phyloP scores from a whole-genome alignment of 179 eudicot species.

The Heliamphora ciliata region DNA sequence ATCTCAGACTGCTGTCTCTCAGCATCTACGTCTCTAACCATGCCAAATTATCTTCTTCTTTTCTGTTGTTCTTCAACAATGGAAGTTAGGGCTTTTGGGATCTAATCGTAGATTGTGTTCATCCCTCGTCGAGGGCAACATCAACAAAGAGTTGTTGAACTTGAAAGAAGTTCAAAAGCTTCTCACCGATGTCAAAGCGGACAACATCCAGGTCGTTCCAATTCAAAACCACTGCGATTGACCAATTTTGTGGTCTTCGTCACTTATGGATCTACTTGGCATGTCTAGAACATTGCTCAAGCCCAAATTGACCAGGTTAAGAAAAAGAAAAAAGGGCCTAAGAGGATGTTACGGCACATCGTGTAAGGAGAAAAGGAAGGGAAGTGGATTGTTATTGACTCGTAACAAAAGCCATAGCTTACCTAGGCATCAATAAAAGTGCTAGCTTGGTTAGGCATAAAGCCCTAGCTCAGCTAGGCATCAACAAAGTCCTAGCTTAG shows the following conservation, averaged over 20 bases:
- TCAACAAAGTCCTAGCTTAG: no score
- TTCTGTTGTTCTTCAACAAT: slow-evolving; percentile 17
- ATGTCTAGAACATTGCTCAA: slow-evolving; percentile 76
- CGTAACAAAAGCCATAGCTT: slow-evolving; percentile 10
- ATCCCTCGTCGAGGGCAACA: slow-evolving; percentile 21
- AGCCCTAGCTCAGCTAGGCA: no score
- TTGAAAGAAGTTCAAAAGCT: slow-evolving; percentile 67
- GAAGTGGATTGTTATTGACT: slow-evolving; percentile 90
- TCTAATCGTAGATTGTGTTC: slow-evolving; percentile 13
- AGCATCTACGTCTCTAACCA: neutral
- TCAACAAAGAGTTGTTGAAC: slow-evolving; percentile 43
- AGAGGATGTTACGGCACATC: slow-evolving; percentile 74
- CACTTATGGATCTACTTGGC: slow-evolving; percentile 86
- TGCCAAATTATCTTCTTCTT: neutral
- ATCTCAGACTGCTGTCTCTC: slow-evolving; percentile 15
- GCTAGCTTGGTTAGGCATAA: no score
- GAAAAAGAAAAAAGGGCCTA: slow-evolving; percentile 68
- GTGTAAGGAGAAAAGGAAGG: slow-evolving; percentile 83
- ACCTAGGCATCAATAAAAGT: no score
- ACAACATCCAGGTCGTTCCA: slow-evolving; percentile 56
- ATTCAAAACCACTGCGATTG: slow-evolving; percentile 43
- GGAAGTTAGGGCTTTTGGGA: slow-evolving; percentile 14
- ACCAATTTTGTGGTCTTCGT: slow-evolving; percentile 81
- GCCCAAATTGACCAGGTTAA: slow-evolving; percentile 83
- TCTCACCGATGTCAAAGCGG: slow-evolving; percentile 71